Percentiles rank a stretch among this genome's conserved stretches.
These are phyloP conservation scores for Apodospora peruviana DNA, from an alignment of 495 filamentous ascomycete species.

Conservation along the genomic window DNA sequence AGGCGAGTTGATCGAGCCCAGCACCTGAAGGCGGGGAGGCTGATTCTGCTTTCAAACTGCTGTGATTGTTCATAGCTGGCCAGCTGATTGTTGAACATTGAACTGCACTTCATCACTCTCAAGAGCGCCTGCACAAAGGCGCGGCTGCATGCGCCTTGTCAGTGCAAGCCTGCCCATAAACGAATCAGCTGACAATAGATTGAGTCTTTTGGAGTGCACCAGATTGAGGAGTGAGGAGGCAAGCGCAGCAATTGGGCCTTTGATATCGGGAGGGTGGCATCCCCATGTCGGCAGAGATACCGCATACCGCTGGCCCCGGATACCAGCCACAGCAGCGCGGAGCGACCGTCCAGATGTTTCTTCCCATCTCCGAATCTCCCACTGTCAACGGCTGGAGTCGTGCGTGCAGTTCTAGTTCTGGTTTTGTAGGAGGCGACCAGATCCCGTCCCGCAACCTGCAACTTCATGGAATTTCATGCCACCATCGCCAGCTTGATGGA, in stretches of 20 bases:
- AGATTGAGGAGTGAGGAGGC: constrained; percentile 8
- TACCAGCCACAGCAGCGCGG: constrained; percentile 1
- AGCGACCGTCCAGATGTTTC: no score
- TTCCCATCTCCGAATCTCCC: no score
- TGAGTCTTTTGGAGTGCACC: constrained; percentile 5
- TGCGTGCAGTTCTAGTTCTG: no score
- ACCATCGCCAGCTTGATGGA: no score
- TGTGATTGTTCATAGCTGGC: no score
- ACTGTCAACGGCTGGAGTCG: no score
- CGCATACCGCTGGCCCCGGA: constrained; percentile 11
- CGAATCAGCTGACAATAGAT: constrained; percentile 27
- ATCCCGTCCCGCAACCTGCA: no score
- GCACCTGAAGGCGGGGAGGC: background rate
- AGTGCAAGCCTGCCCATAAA: constrained; percentile 10
- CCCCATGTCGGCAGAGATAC: constrained; percentile 23
- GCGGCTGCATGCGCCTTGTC: constrained; percentile 17
- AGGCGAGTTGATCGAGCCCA: constrained; percentile 1
- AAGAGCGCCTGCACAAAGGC: background rate
- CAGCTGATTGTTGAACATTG: no score
- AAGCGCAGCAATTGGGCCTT: constrained; percentile 12
- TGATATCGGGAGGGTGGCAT: constrained; percentile 13
- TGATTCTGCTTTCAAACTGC: no score
- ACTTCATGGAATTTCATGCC: no score
- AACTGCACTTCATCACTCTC: no score
- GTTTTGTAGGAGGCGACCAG: no score